Evolutionary conservation across 805 yeast species (phyloP).

Genomic region (Saturnispora kantuleensis): DNA sequence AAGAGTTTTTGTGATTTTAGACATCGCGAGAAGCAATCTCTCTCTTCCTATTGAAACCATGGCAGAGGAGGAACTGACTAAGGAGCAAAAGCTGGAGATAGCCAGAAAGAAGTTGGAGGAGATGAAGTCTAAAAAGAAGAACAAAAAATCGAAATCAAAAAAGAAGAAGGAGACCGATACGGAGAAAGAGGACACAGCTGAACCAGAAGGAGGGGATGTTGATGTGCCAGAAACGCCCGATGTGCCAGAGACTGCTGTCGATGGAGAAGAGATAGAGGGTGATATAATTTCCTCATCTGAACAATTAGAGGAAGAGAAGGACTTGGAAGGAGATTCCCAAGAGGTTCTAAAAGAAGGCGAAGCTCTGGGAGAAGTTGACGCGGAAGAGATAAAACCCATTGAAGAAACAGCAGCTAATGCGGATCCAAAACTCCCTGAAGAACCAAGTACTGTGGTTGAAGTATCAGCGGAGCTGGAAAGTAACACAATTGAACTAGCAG

Average conservation of each 20-base stretch:
- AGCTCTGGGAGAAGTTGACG: too few species aligned
- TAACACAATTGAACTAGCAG: neutral
- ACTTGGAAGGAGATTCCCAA: too few species aligned
- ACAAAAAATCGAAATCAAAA: slow-evolving; percentile 16
- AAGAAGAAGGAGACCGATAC: slow-evolving; percentile 8
- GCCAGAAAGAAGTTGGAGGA: slow-evolving; percentile 30
- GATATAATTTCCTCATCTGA: neutral
- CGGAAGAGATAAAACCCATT: too few species aligned
- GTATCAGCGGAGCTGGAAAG: neutral
- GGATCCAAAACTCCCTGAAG: neutral
- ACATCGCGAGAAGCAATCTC: neutral
- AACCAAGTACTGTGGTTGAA: neutral
- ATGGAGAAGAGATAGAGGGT: neutral
- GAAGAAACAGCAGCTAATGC: too few species aligned
- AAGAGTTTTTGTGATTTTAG: too few species aligned
- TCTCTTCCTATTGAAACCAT: slow-evolving; percentile 1
- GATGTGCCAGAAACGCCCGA: neutral
- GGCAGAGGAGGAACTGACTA: slow-evolving; percentile 22
- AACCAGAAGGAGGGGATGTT: neutral
- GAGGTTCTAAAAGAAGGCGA: too few species aligned
- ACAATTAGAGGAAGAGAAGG: too few species aligned
- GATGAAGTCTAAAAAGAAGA: slow-evolving; percentile 24
- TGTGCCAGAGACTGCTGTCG: neutral
- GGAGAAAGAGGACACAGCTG: slow-evolving; percentile 6
- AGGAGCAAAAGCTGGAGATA: slow-evolving; percentile 27